phyloP scores from a whole-genome alignment of 2,329 filamentous ascomycete genomes.

The Stagonosporopsis tanaceti region DNA sequence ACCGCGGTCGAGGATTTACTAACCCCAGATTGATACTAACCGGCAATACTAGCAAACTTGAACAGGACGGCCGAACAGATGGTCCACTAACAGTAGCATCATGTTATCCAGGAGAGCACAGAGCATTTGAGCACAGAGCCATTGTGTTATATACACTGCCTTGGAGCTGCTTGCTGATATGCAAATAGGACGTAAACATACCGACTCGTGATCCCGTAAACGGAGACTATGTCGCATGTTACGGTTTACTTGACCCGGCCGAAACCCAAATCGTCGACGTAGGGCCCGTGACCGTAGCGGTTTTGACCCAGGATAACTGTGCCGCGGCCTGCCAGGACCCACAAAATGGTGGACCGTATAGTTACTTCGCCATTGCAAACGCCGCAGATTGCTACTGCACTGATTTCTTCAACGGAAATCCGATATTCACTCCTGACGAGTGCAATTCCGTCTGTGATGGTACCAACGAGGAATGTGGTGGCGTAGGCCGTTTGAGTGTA shows the following conservation, averaged over 20 bases:
- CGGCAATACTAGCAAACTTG: neutral
- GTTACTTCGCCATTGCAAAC: slow-evolving; percentile 17
- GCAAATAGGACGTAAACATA: neutral
- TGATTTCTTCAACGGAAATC: neutral
- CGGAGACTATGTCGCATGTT: neutral
- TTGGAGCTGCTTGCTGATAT: slow-evolving; percentile 19
- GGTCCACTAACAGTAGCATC: neutral
- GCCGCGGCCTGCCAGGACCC: neutral
- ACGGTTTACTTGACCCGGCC: rapidly evolving
- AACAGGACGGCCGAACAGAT: no score
- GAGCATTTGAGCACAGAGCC: slow-evolving; percentile 18
- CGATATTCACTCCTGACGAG: neutral
- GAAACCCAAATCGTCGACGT: neutral
- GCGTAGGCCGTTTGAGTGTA: neutral
- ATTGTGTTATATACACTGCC: slow-evolving; percentile 3
- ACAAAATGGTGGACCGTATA: neutral
- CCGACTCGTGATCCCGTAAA: neutral
- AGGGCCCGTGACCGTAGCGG: neutral
- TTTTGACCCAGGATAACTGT: neutral
- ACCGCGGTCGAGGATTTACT: neutral
- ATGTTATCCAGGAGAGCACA: slow-evolving; percentile 5
- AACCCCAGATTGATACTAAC: neutral
- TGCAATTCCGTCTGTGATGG: neutral
- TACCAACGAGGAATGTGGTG: slow-evolving; percentile 5
- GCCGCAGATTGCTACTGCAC: slow-evolving; percentile 19